Evolutionary conservation across 2,329 filamentous ascomycete genomes (phyloP).

Genomic region (Leptoxyphium fumago): DNA sequence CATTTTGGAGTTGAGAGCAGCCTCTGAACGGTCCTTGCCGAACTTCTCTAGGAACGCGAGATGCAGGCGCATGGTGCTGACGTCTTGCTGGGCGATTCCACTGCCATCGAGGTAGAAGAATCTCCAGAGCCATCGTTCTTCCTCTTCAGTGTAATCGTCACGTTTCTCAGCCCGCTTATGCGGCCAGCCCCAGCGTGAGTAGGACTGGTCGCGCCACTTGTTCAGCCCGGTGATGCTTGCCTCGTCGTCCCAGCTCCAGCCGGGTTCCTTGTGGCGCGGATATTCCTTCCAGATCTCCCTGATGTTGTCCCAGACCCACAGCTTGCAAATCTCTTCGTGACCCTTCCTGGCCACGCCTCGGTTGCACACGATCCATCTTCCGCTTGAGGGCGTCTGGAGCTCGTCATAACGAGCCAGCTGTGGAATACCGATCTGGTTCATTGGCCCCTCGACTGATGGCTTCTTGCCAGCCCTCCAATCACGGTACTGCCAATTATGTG

Average conservation of each 20-base stretch:
- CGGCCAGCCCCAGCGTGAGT: constrained; percentile 20
- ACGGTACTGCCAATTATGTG: background rate
- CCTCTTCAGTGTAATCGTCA: background rate
- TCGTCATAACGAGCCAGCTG: background rate
- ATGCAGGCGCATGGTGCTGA: background rate
- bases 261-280: constrained; percentile 64
- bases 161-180: constrained; percentile 27
- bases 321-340: constrained; percentile 45
- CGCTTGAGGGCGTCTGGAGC: background rate
- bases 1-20: background rate
- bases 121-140: background rate
- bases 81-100: background rate
- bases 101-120: background rate
- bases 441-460: background rate
- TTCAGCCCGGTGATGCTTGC: constrained; percentile 49
- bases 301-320: constrained; percentile 62
- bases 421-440: background rate
- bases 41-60: background rate
- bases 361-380: background rate
- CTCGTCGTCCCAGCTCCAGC: constrained; percentile 16
- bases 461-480: background rate
- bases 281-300: constrained; percentile 52
- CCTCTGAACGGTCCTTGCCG: background rate
- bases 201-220: constrained; percentile 30
- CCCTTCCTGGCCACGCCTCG: background rate